phyloP scores from a whole-genome alignment of 1,139 yeast species.

The Geotrichum restrictum region DNA sequence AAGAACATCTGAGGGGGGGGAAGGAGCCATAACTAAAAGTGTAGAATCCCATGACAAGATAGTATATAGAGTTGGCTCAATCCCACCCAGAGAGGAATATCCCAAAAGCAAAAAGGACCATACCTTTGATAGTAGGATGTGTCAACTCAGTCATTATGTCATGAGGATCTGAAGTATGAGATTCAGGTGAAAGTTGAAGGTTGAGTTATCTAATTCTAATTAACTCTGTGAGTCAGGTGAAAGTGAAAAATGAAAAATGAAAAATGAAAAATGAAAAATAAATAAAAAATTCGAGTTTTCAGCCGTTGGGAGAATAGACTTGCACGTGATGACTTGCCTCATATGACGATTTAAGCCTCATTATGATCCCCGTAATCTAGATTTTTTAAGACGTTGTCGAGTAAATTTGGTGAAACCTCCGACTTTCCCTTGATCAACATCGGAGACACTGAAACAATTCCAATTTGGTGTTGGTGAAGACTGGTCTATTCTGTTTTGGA shows the following conservation, averaged over 20 bases:
- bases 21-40: not conserved
- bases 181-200: not conserved
- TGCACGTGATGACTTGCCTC: no score
- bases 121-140: conserved; percentile 37
- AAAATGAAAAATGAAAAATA: not conserved
- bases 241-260: no score
- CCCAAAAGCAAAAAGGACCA: not conserved
- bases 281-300: not conserved
- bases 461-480: not conserved
- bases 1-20: no score
- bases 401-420: no score
- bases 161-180: not conserved
- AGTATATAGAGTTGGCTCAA: no score
- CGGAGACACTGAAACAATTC: not conserved
- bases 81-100: not conserved
- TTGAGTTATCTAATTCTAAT: no score
- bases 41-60: not conserved
- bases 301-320: not conserved
- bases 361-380: no score
- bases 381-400: no score
- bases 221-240: no score
- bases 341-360: no score
- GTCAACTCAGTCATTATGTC: conserved; percentile 37
- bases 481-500: no score
- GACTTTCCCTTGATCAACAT: no score